A percentile compares a stretch with the other conserved stretches of the same genome.
These are phyloP conservation scores for Rhodofomes roseus DNA, from an alignment of 1,284 basidiomycete genomes.

Conservation along the genomic window DNA sequence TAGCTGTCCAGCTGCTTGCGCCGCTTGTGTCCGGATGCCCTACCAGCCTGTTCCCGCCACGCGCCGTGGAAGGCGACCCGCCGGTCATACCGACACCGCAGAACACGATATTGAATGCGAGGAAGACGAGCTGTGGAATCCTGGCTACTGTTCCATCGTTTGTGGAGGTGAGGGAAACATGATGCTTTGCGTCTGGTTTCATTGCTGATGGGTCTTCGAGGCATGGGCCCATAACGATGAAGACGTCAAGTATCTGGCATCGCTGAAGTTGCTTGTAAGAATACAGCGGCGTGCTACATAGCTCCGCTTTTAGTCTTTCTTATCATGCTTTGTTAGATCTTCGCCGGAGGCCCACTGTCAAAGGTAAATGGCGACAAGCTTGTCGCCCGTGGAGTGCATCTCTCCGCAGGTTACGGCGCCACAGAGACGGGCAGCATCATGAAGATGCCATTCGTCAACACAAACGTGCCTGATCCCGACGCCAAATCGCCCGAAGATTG, in stretches of 20 bases:
- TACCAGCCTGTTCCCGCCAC: conserved; percentile 12
- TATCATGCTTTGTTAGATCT: neutral
- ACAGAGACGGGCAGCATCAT: conserved; percentile 14
- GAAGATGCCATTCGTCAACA: neutral
- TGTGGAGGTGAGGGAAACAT: conserved; percentile 12
- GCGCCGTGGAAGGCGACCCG: neutral
- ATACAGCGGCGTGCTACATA: neutral
- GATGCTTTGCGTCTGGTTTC: neutral
- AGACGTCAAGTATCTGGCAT: conserved; percentile 9
- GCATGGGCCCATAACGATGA: conserved; percentile 13
- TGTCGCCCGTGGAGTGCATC: conserved; percentile 6
- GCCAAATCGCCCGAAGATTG: conserved; percentile 21
- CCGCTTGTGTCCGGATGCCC: conserved; percentile 8
- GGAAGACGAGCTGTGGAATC: conserved; percentile 5
- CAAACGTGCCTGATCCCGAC: neutral
- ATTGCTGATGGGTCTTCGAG: conserved; percentile 1
- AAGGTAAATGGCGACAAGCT: conserved; percentile 8
- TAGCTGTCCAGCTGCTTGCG: conserved; percentile 12
- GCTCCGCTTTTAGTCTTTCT: too few relatives aligned
- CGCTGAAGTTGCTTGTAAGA: conserved; percentile 11
- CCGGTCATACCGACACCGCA: conserved; percentile 9
- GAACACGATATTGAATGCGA: conserved; percentile 13
- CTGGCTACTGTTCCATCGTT: conserved; percentile 15
- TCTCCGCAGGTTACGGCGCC: conserved; percentile 10
- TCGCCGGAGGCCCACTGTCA: conserved; percentile 14